Percentiles rank a stretch among this genome's conserved stretches.
Evolutionary conservation across 441 rosid species (phyloP).

Genomic region (Macaranga tanarius): DNA sequence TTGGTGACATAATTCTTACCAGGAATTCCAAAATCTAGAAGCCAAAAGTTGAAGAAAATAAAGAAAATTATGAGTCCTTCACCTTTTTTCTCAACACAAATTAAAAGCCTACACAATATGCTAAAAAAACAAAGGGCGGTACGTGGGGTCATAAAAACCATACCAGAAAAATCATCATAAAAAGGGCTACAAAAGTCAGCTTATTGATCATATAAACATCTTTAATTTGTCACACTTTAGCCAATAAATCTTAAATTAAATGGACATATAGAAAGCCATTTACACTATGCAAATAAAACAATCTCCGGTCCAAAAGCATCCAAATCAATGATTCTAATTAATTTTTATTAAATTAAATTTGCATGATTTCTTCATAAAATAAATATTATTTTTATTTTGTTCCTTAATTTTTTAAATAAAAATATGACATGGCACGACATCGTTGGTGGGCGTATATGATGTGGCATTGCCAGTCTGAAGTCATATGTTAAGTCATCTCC

Average conservation of each 20-base stretch:
- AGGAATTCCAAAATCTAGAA: no score
- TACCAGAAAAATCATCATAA: background rate
- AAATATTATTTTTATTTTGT: conserved; percentile 9
- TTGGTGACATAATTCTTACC: background rate
- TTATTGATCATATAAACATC: background rate
- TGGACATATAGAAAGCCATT: no score
- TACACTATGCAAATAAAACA: background rate
- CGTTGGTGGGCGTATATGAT: conserved; percentile 36
- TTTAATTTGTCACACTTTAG: background rate
- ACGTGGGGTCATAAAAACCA: background rate
- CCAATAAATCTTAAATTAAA: background rate
- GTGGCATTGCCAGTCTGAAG: conserved; percentile 34
- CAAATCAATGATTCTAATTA: conserved; percentile 28
- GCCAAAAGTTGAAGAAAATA: no score
- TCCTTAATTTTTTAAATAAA: background rate
- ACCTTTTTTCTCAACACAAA: no score
- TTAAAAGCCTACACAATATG: no score
- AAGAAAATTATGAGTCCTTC: no score
- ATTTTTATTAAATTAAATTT: background rate
- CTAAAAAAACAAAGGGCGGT: background rate
- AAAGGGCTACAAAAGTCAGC: background rate
- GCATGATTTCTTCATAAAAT: conserved; percentile 22
- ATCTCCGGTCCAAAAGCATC: conserved; percentile 19
- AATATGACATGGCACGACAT: conserved; percentile 14
- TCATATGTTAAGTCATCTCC: conserved; percentile 33